A percentile compares a stretch with the other conserved stretches of the same genome.
Evolutionary conservation across 2,329 filamentous ascomycete species (phyloP).

Genomic region (Didymellaceae sp.): DNA sequence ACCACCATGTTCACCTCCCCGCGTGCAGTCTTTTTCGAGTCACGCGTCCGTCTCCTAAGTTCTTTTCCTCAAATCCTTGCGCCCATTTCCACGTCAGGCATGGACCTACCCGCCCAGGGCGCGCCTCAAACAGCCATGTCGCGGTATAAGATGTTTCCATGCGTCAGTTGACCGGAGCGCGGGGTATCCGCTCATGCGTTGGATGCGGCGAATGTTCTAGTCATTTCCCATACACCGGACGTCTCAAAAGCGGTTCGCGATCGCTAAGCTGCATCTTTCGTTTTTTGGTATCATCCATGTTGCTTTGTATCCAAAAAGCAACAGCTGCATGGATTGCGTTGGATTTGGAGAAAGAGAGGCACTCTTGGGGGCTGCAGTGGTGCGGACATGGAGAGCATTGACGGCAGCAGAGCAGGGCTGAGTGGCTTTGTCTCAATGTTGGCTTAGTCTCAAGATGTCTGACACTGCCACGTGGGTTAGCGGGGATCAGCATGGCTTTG

Average conservation of each 20-base stretch:
- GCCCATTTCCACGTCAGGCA: conserved; percentile 30
- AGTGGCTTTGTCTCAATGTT: conserved; percentile 1
- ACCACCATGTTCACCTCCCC: conserved; percentile 2
- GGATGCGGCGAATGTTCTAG: conserved; percentile 40
- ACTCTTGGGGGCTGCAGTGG: background rate
- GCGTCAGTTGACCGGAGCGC: conserved; percentile 37
- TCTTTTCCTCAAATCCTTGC: conserved; percentile 31
- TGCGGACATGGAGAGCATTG: background rate
- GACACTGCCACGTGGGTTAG: conserved; percentile 6
- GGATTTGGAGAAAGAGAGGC: conserved; percentile 15
- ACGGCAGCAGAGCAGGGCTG: conserved; percentile 2
- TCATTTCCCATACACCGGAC: conserved; percentile 33
- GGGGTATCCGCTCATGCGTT: conserved; percentile 43
- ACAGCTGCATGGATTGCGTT: conserved; percentile 26
- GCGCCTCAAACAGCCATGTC: conserved; percentile 31
- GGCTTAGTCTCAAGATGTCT: conserved; percentile 2
- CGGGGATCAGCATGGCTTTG: conserved; percentile 4
- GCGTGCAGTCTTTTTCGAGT: conserved; percentile 15
- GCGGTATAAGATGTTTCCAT: conserved; percentile 26
- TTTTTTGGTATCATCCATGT: conserved; percentile 19
- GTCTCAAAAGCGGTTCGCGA: conserved; percentile 34
- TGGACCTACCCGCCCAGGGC: conserved; percentile 16
- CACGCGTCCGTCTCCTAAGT: conserved; percentile 17
- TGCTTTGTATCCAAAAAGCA: conserved; percentile 1
- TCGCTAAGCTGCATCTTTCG: conserved; percentile 15